Base-by-base conservation (phyloP, 495 filamentous ascomycete species). In the Penicillium lagena region DNA sequence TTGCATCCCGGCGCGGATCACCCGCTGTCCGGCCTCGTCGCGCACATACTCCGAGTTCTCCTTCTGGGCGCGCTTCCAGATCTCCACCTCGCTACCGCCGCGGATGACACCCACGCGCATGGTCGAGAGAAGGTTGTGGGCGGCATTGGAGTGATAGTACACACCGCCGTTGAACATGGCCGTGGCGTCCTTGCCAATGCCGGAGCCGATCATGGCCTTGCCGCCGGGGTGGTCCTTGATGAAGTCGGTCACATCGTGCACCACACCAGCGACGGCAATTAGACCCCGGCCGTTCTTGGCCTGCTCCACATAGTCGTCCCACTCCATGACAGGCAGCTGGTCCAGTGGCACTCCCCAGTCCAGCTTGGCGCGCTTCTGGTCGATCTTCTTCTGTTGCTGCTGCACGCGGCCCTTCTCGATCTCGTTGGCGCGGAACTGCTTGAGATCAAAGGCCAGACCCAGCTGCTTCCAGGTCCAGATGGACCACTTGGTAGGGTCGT, bases 111-210 rank as follows among this genome's bases (percentile, higher is more conserved):
- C 93, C 6, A 98, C 86, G 53, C 93, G 80, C 89, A 96, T 95
- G 54, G 90, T 96, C 12, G 87, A 91, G 39, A 98, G 80, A 30
- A 96, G 74, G 73, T 98, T 98, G 80, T 98, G 93, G 39, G 93
- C 93, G 43, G 87, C 93, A 70, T 98, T 98, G 56, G 86, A 90
- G 77, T 98, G 93, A 63, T 89, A 86, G 75, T 98, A 98, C 46
- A 98, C 86, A 71, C 93, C 93, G 50, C 93, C 93, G 76, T 98
- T 98, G 82, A 98, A 98, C 75, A 96, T 94, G 59, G 90, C 90
- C 10, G 93, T 96, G 43, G 93, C 93, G 56, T 98, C 93, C 77
- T 98, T 98, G 70, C 93, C 93, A 36, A 98, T 80, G 37, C 85
- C 90, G 14, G 86, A 89, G 48, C 70, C 81, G 77, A 98, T 96